These are phyloP conservation scores for Claviceps arundinis DNA, from an alignment of 2,329 filamentous ascomycete species.

Conservation along the genomic window DNA sequence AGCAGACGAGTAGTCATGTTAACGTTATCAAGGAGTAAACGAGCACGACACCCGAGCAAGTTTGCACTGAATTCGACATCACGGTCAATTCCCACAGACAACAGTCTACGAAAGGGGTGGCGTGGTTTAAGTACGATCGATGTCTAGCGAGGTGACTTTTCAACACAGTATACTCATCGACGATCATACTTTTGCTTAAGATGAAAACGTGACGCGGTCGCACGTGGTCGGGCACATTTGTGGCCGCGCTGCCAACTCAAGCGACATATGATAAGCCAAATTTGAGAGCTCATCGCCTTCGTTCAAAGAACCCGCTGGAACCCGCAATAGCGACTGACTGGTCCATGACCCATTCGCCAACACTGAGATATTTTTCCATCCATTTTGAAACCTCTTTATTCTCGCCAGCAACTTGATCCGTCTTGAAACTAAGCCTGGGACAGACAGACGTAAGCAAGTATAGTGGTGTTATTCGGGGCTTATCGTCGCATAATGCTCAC, in stretches of 20 bases:
- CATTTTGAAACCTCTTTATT: conserved; percentile 75
- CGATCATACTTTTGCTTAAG: not conserved
- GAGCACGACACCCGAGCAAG: not conserved
- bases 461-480: not conserved
- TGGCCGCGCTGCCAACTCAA: not conserved
- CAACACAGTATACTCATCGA: not conserved
- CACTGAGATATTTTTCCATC: conserved; percentile 85
- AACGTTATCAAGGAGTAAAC: too few relatives aligned
- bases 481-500: conserved; percentile 47
- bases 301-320: conserved; percentile 80
- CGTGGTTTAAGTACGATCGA: not conserved
- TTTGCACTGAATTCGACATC: not conserved
- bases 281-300: conserved; percentile 50
- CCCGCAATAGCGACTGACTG: conserved; percentile 87
- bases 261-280: not conserved
- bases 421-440: conserved; percentile 66
- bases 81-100: not conserved
- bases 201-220: not conserved
- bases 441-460: conserved; percentile 14
- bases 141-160: not conserved
- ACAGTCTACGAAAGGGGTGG: not conserved
- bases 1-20: too few relatives aligned
- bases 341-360: conserved; percentile 98
- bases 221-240: not conserved
- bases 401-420: conserved; percentile 66